phyloP scores from a whole-genome alignment of 805 yeast species.

The Myxozyma melibiosi region DNA sequence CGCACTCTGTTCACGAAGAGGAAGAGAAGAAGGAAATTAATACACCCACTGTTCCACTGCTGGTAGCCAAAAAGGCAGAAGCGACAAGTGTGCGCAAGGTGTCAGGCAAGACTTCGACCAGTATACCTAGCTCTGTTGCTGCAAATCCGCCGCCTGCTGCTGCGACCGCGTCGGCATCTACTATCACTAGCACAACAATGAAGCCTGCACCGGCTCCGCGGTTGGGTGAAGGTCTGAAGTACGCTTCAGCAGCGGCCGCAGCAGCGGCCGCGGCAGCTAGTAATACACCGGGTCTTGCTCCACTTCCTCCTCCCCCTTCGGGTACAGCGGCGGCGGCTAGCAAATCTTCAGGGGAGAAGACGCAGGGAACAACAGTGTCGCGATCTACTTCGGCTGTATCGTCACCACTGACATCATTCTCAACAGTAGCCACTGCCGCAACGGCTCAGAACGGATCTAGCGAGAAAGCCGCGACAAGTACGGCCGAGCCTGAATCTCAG shows the following conservation, averaged over 20 bases:
- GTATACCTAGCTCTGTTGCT: too few relatives aligned
- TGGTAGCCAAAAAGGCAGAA: constrained; percentile 2
- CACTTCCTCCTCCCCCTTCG: constrained; percentile 32
- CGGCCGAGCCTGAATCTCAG: too few relatives aligned
- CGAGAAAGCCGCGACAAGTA: not conserved
- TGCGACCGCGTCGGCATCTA: constrained; percentile 14
- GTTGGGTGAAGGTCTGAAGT: constrained; percentile 54
- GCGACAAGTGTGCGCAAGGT: constrained; percentile 31
- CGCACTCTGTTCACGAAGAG: constrained; percentile 31
- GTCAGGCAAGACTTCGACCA: constrained; percentile 23
- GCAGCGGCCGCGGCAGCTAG: constrained; percentile 40
- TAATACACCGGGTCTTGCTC: constrained; percentile 35
- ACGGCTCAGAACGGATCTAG: too few relatives aligned
- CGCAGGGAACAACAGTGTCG: constrained; percentile 22
- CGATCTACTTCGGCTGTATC: too few relatives aligned
- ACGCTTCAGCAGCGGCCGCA: constrained; percentile 44
- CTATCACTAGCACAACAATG: constrained; percentile 20
- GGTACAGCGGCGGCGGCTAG: constrained; percentile 19
- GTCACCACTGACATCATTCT: constrained; percentile 22
- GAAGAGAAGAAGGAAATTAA: constrained; percentile 20
- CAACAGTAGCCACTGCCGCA: constrained; percentile 28
- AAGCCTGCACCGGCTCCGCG: constrained; percentile 63
- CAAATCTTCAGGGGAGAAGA: constrained; percentile 30
- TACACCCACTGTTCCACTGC: constrained; percentile 6
- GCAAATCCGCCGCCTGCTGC: constrained; percentile 29